phyloP scores from a whole-genome alignment of 1,284 basidiomycete genomes.

The Leccinum griseonigrum region DNA sequence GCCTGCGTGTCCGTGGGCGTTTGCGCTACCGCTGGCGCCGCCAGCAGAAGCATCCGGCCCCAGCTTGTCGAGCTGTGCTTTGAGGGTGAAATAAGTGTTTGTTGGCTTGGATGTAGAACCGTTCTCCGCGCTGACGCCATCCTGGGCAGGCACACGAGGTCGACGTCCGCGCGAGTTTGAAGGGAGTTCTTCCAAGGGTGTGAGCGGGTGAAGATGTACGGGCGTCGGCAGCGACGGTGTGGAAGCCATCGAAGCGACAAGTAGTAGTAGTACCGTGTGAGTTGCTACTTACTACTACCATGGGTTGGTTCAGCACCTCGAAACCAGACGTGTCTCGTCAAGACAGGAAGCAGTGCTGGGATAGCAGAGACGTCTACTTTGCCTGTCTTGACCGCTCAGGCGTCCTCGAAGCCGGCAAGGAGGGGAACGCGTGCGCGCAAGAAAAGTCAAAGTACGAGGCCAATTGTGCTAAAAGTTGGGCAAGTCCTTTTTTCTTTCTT shows the following conservation, averaged over 20 bases:
- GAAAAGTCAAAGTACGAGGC: conserved; percentile 56
- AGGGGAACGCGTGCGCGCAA: conserved; percentile 53
- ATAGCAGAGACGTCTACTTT: conserved; percentile 73
- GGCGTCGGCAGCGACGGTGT: conserved; percentile 42
- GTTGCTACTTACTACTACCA: not conserved
- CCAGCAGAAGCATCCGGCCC: conserved; percentile 23
- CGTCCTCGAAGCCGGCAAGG: conserved; percentile 67
- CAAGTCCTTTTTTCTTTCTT: conserved; percentile 36
- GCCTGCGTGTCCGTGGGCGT: not conserved
- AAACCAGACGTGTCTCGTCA: conserved; percentile 42
- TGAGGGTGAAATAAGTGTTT: conserved; percentile 58
- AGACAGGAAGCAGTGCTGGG: conserved; percentile 74
- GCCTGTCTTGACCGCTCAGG: conserved; percentile 64
- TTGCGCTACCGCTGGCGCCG: not conserved
- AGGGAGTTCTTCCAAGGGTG: conserved; percentile 43
- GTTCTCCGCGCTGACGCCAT: conserved; percentile 22
- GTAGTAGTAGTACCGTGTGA: conserved; percentile 14
- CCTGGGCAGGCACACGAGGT: conserved; percentile 32
- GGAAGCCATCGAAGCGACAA: conserved; percentile 32
- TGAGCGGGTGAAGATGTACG: conserved; percentile 65
- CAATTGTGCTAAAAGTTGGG: conserved; percentile 82
- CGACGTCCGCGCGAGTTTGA: conserved; percentile 42
- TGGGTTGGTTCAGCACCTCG: conserved; percentile 32
- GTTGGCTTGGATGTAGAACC: conserved; percentile 26
- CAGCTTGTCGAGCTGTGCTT: conserved; percentile 53